Conservation (phyloP, 306 rosid genomes). For the Betula pendula region DNA sequence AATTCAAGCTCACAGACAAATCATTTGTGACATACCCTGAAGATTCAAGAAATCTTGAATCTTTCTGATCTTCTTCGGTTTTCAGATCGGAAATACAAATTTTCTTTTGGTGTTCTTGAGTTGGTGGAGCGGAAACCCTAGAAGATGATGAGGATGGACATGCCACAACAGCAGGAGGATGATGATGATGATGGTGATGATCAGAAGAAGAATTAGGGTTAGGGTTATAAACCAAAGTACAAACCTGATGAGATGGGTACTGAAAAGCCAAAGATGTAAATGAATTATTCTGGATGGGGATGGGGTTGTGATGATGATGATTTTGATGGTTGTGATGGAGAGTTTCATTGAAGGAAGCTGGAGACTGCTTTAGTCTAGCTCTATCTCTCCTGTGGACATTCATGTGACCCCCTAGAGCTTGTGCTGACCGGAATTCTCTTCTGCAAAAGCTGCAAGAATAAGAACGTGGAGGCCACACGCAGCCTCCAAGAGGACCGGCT, state of each 20-base stretch:
- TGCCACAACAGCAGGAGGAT: constrained; percentile 23
- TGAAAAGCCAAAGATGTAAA: constrained; percentile 33
- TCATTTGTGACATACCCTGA: constrained; percentile 31
- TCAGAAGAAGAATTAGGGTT: constrained; percentile 58
- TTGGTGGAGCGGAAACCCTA: constrained; percentile 38
- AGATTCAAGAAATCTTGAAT: constrained; percentile 43
- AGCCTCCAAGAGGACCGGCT: constrained; percentile 72
- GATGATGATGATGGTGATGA: background rate
- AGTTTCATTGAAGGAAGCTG: constrained; percentile 36
- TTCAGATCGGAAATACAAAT: constrained; percentile 15
- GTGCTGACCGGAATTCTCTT: constrained; percentile 92
- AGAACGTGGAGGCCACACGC: constrained; percentile 94
- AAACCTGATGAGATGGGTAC: constrained; percentile 48
- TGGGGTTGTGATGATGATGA: constrained; percentile 13
- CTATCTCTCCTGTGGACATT: constrained; percentile 93
- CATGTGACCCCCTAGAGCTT: constrained; percentile 96
- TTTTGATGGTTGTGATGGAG: constrained; percentile 21
- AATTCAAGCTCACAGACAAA: constrained; percentile 45
- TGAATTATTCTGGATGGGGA: constrained; percentile 23
- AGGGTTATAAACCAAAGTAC: constrained; percentile 50
- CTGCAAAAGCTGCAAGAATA: constrained; percentile 89
- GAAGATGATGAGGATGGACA: constrained; percentile 45
- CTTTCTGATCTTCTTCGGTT: constrained; percentile 33
- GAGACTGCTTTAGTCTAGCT: constrained; percentile 74
- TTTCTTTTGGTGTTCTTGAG: constrained; percentile 16